phyloP scores from a whole-genome alignment of 2,329 filamentous ascomycete species.

The Raffaelea arxii region DNA sequence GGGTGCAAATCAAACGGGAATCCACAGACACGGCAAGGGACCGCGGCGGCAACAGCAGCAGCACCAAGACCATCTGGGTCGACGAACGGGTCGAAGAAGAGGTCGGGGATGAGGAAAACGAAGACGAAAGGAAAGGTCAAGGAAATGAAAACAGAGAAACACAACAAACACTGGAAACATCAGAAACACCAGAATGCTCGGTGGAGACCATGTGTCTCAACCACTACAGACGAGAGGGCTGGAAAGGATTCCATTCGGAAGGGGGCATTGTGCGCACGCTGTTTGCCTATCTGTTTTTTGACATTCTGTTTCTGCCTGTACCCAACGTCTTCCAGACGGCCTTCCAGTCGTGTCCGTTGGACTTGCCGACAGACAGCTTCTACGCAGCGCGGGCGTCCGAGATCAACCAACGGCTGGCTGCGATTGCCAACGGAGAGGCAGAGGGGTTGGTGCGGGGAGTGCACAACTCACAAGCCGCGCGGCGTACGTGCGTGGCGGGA shows the following conservation, averaged over 20 bases:
- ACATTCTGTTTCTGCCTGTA: conserved; percentile 84
- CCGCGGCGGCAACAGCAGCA: not conserved
- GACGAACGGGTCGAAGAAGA: conserved; percentile 43
- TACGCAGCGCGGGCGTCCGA: conserved; percentile 77
- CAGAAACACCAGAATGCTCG: conserved; percentile 64
- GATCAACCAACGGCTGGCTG: conserved; percentile 77
- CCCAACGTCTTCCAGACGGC: conserved; percentile 96
- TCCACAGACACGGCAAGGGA: conserved; percentile 20
- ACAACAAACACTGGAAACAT: too few relatives aligned
- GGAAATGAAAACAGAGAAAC: too few relatives aligned
- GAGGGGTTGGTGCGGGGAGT: conserved; percentile 56
- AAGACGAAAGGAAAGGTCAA: too few relatives aligned
- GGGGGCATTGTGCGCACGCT: conserved; percentile 87
- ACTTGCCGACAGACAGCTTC: conserved; percentile 88
- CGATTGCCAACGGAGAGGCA: conserved; percentile 77
- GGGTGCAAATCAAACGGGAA: conserved; percentile 66
- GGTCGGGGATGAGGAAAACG: conserved; percentile 14
- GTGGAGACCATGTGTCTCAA: conserved; percentile 94
- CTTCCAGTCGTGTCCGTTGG: conserved; percentile 88
- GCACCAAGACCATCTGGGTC: conserved; percentile 77
- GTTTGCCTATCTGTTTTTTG: conserved; percentile 84
- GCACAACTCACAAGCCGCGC: conserved; percentile 57
- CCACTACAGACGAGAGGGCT: conserved; percentile 71
- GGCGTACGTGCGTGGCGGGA: conserved; percentile 77
- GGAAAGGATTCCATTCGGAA: conserved; percentile 93